phyloP scores from a whole-genome alignment of 139 green algal genomes.

The Bryopsis sp. region DNA sequence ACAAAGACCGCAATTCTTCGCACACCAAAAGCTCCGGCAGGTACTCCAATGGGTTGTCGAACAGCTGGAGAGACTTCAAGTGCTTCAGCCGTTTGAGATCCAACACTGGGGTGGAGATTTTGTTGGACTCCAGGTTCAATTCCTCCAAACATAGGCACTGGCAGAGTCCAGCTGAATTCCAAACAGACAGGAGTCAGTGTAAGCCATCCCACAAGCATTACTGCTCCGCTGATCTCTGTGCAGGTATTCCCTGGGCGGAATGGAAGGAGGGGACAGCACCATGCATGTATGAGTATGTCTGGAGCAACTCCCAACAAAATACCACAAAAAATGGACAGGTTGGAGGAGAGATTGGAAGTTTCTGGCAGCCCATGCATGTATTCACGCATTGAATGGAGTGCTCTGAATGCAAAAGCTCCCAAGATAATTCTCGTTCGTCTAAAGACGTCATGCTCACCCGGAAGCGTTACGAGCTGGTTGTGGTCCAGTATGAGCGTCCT shows the following conservation, averaged over 20 bases:
- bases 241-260: too few species aligned
- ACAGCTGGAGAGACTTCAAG: slow-evolving; percentile 34
- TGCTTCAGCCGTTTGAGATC: slow-evolving; percentile 42
- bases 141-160: slow-evolving; percentile 25
- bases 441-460: slow-evolving; percentile 33
- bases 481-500: slow-evolving; percentile 55
- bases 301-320: too few species aligned
- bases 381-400: too few species aligned
- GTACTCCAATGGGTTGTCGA: slow-evolving; percentile 88
- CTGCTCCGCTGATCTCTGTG: too few species aligned
- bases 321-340: too few species aligned
- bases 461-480: slow-evolving; percentile 69
- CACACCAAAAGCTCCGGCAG: slow-evolving; percentile 81
- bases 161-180: slow-evolving; percentile 1
- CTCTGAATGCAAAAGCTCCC: background rate
- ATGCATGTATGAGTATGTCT: too few species aligned
- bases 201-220: too few species aligned
- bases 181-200: too few species aligned
- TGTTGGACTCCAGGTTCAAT: slow-evolving; percentile 81
- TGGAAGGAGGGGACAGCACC: too few species aligned
- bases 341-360: too few species aligned
- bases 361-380: background rate
- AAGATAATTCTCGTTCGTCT: background rate
- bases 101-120: slow-evolving; percentile 58
- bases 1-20: slow-evolving; percentile 56